These are phyloP conservation scores for Trapa incisa DNA, from an alignment of 345 rosid species.

Conservation along the genomic window DNA sequence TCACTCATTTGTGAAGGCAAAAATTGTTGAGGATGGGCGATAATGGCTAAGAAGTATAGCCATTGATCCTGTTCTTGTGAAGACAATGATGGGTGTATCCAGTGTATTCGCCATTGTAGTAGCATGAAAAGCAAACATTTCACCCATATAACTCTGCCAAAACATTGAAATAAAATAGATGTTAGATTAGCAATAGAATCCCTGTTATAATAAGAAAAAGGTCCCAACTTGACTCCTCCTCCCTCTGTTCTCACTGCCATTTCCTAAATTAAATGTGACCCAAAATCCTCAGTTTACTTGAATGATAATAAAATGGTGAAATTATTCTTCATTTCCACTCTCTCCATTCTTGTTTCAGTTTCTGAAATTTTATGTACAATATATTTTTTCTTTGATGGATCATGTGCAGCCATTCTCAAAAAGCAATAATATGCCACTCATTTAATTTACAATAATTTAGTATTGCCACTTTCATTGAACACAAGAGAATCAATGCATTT, in stretches of 20 bases:
- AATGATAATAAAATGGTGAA: not conserved
- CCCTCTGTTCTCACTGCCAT: not conserved
- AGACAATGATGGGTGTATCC: constrained; percentile 63
- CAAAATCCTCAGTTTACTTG: not conserved
- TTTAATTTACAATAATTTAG: no score
- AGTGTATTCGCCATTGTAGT: constrained; percentile 91
- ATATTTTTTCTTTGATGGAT: no score
- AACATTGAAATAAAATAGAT: constrained; percentile 7
- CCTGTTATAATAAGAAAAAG: not conserved
- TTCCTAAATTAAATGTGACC: not conserved
- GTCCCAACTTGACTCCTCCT: not conserved
- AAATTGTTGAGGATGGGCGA: constrained; percentile 71
- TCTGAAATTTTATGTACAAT: no score
- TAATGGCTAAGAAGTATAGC: constrained; percentile 75
- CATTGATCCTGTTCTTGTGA: constrained; percentile 95
- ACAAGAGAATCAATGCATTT: no score
- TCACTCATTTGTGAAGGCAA: constrained; percentile 91
- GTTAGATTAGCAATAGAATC: not conserved
- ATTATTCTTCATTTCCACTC: not conserved
- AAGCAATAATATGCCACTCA: no score
- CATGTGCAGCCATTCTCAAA: no score
- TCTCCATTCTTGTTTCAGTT: not conserved
- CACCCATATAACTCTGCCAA: constrained; percentile 86
- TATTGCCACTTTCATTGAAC: no score
- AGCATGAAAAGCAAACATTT: constrained; percentile 94